Base-by-base conservation (phyloP, 495 filamentous ascomycete genomes). In the Viridothelium virens region DNA sequence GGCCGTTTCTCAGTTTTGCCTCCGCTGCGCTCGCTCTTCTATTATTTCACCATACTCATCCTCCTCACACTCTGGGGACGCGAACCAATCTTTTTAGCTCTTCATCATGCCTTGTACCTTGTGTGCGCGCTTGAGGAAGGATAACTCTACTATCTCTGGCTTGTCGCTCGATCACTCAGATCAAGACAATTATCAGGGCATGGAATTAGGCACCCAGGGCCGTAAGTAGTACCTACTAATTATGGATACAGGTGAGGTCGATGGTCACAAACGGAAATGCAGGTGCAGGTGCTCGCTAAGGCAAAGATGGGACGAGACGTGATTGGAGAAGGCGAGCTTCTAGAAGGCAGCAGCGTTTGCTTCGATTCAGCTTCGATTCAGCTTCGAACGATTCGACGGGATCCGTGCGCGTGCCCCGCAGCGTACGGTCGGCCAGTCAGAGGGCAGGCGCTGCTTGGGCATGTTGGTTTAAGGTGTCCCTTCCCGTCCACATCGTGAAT, bases 391-490 rank as follows among this genome's bases (percentile, higher is more conserved):
- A 44, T 44, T 44, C 41, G 41, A 44, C 14, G 41, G 41, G 41
- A 44, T 44, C 41, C 41, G 41, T 44, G 41, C 41, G 41, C 14
- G 41, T 44, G 41, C 41, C 41, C 41, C 41, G 41, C 41, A 44
- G 41, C 41, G 14, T 7, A 0, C 41, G 14, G 14, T 7, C 41
- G 14, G 0, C 41, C 41, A 44, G 7, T 44, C 41, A 44, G 41
- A 7, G 41, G 14, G 48, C 48, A 53, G 12, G 48, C 48, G 5
- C 16, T n/a, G 48, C 10, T 53, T 25, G 48, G 48, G n/a, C 11
- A 1, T 16, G 48, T 53, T 53, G 48, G 48, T 14, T 53, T 53
- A 53, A 53, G 48, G 48, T 53, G 48, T 14, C 48, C 48, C 48
- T 53, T 53, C 48, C 48, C 48, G 11, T 14, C 11, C 48, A 53